Conservation (phyloP, 805 yeast species). For the Candida incommunis region DNA sequence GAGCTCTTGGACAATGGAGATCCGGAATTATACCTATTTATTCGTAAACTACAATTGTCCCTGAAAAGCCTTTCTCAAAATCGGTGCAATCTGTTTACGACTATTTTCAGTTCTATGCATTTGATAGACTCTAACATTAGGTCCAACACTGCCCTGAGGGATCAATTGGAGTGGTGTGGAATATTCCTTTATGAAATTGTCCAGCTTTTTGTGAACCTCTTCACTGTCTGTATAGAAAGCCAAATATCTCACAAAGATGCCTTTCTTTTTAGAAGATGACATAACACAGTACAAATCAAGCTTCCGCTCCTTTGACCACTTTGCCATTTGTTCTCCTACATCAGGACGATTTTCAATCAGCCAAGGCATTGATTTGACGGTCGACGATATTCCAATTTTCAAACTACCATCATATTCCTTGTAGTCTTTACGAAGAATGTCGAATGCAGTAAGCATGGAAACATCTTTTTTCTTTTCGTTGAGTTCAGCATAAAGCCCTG, state of each 20-base stretch:
- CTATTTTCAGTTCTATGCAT: slow-evolving; percentile 53
- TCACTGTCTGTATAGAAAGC: slow-evolving; percentile 16
- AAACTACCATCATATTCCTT: slow-evolving; percentile 42
- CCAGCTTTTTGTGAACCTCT: slow-evolving; percentile 15
- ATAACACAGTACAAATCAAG: slow-evolving; percentile 33
- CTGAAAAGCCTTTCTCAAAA: slow-evolving; percentile 16
- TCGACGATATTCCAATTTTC: slow-evolving; percentile 62
- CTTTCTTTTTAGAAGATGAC: slow-evolving; percentile 29
- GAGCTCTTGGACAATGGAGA: slow-evolving; percentile 17
- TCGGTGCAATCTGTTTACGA: slow-evolving; percentile 79
- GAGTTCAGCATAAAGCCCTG: slow-evolving; percentile 21
- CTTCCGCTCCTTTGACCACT: slow-evolving; percentile 19
- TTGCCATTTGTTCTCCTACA: slow-evolving; percentile 17
- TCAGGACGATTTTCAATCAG: slow-evolving; percentile 20
- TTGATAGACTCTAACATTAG: slow-evolving; percentile 18
- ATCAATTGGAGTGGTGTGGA: slow-evolving; percentile 7
- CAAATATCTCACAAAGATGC: slow-evolving; percentile 31
- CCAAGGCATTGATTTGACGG: slow-evolving; percentile 51
- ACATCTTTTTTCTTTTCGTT: slow-evolving; percentile 46
- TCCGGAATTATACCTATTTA: slow-evolving; percentile 14
- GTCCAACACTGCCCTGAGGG: slow-evolving; percentile 3
- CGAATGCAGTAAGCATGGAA: slow-evolving; percentile 40
- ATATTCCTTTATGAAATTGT: slow-evolving; percentile 12
- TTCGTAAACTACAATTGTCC: not conserved
- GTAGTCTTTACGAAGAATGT: slow-evolving; percentile 70